phyloP scores from a whole-genome alignment of 805 yeast genomes.

The Candida michaelii region DNA sequence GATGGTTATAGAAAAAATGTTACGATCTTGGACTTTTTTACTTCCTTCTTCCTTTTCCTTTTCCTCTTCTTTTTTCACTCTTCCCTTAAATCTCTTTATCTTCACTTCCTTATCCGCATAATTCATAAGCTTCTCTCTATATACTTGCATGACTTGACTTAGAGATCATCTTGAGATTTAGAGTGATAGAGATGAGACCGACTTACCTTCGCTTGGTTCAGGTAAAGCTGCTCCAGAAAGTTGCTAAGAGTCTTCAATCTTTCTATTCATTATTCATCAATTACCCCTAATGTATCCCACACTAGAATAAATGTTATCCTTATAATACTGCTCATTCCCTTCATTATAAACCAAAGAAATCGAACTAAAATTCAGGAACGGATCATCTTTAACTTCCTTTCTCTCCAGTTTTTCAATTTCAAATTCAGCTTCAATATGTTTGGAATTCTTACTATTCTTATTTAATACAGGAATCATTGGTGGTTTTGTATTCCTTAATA shows the following conservation, averaged over 20 bases:
- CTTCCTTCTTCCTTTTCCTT: neutral
- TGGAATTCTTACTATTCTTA: constrained; percentile 19
- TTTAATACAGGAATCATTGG: constrained; percentile 89
- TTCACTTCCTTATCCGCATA: too few relatives aligned
- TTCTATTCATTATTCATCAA: neutral
- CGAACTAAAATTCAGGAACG: constrained; percentile 82
- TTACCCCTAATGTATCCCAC: constrained; percentile 50
- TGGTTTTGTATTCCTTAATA: constrained; percentile 87
- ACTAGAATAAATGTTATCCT: constrained; percentile 52
- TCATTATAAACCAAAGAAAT: constrained; percentile 81
- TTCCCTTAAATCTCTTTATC: constrained; percentile 26
- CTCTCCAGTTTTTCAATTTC: constrained; percentile 14
- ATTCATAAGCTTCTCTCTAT: too few relatives aligned
- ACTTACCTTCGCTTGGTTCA: too few relatives aligned
- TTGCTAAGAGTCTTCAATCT: too few relatives aligned
- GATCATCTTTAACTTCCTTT: constrained; percentile 46
- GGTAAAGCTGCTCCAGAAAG: too few relatives aligned
- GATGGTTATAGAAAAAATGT: constrained; percentile 1
- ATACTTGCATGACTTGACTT: too few relatives aligned
- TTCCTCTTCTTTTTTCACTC: constrained; percentile 23
- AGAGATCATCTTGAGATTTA: too few relatives aligned
- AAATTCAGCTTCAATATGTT: constrained; percentile 21
- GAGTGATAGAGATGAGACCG: too few relatives aligned
- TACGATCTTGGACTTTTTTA: neutral
- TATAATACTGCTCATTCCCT: constrained; percentile 40